These are phyloP conservation scores for Pyrus communis DNA, from an alignment of 306 rosid genomes.

Conservation along the genomic window DNA sequence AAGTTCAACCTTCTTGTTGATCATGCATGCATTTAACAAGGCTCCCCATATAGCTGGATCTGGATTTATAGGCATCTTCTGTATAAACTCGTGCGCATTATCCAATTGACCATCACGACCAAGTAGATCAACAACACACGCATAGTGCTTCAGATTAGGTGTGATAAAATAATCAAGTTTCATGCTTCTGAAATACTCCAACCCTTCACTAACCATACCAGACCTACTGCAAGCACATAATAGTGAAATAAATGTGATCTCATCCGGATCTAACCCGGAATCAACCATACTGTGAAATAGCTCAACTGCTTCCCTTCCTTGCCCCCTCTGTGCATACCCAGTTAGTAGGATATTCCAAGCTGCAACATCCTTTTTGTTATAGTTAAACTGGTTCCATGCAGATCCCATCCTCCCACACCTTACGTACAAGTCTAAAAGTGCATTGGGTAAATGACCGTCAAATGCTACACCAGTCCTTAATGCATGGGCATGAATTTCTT, in stretches of 20 bases:
- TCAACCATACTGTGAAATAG: constrained; percentile 59
- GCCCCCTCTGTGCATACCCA: constrained; percentile 64
- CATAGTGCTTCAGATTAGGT: constrained; percentile 81
- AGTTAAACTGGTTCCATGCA: constrained; percentile 68
- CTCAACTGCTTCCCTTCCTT: constrained; percentile 52
- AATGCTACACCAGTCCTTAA: constrained; percentile 63
- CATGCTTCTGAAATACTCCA: constrained; percentile 64
- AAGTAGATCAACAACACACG: constrained; percentile 72
- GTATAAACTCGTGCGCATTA: constrained; percentile 59
- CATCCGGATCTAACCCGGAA: constrained; percentile 48
- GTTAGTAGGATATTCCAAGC: constrained; percentile 85
- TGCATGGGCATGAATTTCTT: constrained; percentile 92
- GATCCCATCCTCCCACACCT: constrained; percentile 77
- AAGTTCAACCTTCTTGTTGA: constrained; percentile 60
- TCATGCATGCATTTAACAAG: constrained; percentile 73
- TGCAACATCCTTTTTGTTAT: constrained; percentile 41
- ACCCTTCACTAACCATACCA: constrained; percentile 67
- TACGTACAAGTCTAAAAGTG: constrained; percentile 82
- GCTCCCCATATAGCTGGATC: constrained; percentile 95
- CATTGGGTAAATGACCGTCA: constrained; percentile 73
- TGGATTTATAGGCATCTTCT: constrained; percentile 61
- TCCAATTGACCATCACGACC: constrained; percentile 70
- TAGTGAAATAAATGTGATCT: constrained; percentile 55
- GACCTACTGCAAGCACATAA: constrained; percentile 89
- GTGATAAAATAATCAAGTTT: constrained; percentile 33